phyloP scores from a whole-genome alignment of 2,329 filamentous ascomycete species.

The Botryotinia calthae region DNA sequence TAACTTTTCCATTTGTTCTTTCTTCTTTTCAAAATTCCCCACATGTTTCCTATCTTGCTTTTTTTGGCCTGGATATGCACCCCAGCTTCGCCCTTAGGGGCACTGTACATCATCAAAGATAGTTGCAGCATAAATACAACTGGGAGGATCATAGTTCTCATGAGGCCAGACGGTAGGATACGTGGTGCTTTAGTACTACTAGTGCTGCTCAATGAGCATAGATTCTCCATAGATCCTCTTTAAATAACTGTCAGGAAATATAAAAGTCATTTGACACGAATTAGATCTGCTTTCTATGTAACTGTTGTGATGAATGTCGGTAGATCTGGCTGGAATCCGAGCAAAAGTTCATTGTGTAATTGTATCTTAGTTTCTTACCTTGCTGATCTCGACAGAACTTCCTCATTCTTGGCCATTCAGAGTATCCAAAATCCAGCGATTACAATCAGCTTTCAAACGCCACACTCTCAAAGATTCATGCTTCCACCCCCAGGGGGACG shows the following conservation, averaged over 20 bases:
- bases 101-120: slow-evolving; percentile 6
- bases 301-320: neutral
- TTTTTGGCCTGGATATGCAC: neutral
- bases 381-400: no score
- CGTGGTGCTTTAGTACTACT: neutral
- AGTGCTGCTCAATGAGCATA: neutral
- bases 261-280: neutral
- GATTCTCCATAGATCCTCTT: neutral
- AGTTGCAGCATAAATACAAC: slow-evolving; percentile 14
- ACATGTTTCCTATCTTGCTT: neutral
- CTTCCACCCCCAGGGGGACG: neutral
- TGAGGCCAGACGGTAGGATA: neutral
- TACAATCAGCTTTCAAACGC: neutral
- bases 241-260: neutral
- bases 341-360: neutral
- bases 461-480: neutral
- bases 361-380: neutral
- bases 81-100: slow-evolving; percentile 6
- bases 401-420: no score
- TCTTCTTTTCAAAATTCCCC: neutral
- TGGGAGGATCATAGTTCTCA: slow-evolving; percentile 1
- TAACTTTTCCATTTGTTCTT: neutral
- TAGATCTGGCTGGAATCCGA: neutral
- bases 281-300: neutral
- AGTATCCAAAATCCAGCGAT: no score